Base-by-base conservation (phyloP, 1,284 basidiomycete genomes). In the Irpex sp. region DNA sequence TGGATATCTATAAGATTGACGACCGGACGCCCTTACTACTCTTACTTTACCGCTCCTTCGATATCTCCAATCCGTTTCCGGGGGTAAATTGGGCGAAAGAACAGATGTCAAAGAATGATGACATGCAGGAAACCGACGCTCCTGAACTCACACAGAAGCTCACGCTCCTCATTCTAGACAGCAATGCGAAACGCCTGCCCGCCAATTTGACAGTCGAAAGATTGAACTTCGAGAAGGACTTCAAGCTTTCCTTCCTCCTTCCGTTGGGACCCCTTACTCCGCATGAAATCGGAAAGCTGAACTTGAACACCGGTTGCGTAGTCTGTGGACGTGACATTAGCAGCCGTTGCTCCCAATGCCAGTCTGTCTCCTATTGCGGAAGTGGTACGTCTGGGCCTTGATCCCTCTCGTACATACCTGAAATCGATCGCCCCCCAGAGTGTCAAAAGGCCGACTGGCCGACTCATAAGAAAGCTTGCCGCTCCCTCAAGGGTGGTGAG, bases 391-490 rank as follows among this genome's bases (percentile, higher is more conserved):
- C 1, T 19, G n/a, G 15, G 26, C 3, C 15, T 17, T 37, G 51
- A 37, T 57, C 72, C 72, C 54, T 36, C 56, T 26, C 26, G 26
- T 26, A 59, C n/a, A 50, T 15, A 65, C 26, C 39, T 21, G 17
- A 21, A 33, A 39, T 36, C 35, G 46, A 35, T 26, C 49, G 35
- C 4, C 11, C 35, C 11, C 0, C 65, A 80, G 79, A 76, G 54
- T 80, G 79, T 60, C 79, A 81, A 63, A 69, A 57, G 36, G 65
- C 66, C 9, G 77, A 80, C 64, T 81, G 79, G 79, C 69, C 73
- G 17, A 67, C 66, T 5, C 79, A 81, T 68, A 80, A 78, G 65
- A 49, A 62, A 2, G 65, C 69, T 1, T 81, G 80, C 63, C 73
- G 69, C 17, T 74, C 78, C 1, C 68, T 81, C 43, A 74, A 77